Evolutionary conservation across 2,329 filamentous ascomycete species (phyloP), one percentile per base, ranked within the genome.

Genomic region (Aspergillus sp.): DNA sequence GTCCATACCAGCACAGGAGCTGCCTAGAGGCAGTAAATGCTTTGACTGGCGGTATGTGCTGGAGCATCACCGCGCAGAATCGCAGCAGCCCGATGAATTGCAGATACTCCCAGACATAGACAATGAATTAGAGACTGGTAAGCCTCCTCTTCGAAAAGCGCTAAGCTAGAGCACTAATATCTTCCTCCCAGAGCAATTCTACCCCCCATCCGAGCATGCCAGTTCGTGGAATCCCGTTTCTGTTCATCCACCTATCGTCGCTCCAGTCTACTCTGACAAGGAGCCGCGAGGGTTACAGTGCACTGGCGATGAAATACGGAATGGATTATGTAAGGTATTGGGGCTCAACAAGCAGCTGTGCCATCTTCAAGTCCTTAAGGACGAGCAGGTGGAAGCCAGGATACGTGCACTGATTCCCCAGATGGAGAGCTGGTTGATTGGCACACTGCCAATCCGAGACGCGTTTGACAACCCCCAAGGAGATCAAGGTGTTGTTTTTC

Each of bases 391-490:
- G 19, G 50, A 53, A 53, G 45, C 19, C 4, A 53, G 19, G 34
- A 53, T 53, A 20, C 21, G 17, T 21, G 41, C 50, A 49, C 50
- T 53, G 16, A 31, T 53, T 10, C 50, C 45, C 17, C 45, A 48
- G 32, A 48, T 49, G 31, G 32, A 53, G 45, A 49, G 31, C 16
- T 53, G 45, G 50, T 45, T 53, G 19, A 38, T 38, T 53, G 31
- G 50, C 19, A 29, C 45, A 25, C 50, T 53, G 4, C 50, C 50
- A 4, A 25, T 38, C 16, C 41, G 45, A 41, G 40, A 21, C 10
- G 31, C 16, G 9, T 9, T 16, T 6, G 23, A 52, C 5, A 47
- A n/a, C 21, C 44, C 41, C 16, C 5, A 21, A 43, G 50, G 49
- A 23, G 16, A 40, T 36, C 25, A 38, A 31, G 45, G 50, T n/a